Conservation (phyloP, 2,329 filamentous ascomycete species). For the Thelonectria rubi region DNA sequence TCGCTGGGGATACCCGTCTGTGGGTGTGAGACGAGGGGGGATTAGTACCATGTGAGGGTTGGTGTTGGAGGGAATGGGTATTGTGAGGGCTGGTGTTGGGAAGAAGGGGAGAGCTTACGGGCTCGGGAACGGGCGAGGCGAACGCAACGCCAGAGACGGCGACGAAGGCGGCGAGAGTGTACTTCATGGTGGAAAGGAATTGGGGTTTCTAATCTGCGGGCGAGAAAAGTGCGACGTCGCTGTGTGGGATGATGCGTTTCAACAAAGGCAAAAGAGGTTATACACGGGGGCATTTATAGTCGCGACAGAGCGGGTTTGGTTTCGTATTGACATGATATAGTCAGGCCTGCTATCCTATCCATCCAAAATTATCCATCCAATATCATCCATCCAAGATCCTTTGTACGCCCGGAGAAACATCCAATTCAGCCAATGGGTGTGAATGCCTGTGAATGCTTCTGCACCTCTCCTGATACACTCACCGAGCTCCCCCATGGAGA, state of each 20-base stretch:
- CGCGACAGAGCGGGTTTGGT: background rate
- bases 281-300: constrained; percentile 5
- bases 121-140: constrained; percentile 42
- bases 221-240: background rate
- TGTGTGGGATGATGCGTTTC: background rate
- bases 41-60: constrained; percentile 2
- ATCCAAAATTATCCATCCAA: no score
- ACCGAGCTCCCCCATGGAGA: constrained; percentile 22
- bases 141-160: constrained; percentile 39
- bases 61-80: constrained; percentile 4
- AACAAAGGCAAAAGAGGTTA: background rate
- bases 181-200: constrained; percentile 43
- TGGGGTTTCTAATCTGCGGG: no score
- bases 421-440: background rate
- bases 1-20: constrained; percentile 69
- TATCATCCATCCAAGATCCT: no score
- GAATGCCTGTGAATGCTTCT: background rate
- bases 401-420: background rate
- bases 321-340: background rate
- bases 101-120: constrained; percentile 34
- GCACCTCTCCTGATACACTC: constrained; percentile 20
- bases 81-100: no score
- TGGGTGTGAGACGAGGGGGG: no score
- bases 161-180: constrained; percentile 41
- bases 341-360: background rate